These are phyloP conservation scores for Ensete ventricosum DNA, from an alignment of 176 grass and related monocot species.

Conservation along the genomic window DNA sequence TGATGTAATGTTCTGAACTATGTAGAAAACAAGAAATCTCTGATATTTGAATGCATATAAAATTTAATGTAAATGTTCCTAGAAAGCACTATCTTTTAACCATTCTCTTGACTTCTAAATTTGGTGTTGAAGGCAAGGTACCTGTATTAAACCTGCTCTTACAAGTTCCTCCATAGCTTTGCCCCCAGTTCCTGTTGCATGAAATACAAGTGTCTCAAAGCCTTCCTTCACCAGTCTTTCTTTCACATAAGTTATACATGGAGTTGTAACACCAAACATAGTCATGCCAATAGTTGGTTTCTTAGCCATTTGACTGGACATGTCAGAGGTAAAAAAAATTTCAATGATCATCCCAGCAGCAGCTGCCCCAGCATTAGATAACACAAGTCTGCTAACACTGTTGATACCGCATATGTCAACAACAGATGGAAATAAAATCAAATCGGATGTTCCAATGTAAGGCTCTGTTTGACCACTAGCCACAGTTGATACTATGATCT, in stretches of 20 bases:
- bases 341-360: constrained; percentile 62
- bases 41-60: background rate
- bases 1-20: background rate
- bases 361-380: constrained; percentile 76
- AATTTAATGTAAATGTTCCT: background rate
- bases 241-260: constrained; percentile 68
- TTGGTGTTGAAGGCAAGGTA: constrained; percentile 21
- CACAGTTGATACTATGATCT: constrained; percentile 79
- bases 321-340: constrained; percentile 37
- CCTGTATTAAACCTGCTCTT: constrained; percentile 73
- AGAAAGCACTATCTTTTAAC: background rate
- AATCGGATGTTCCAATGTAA: constrained; percentile 75
- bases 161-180: constrained; percentile 97
- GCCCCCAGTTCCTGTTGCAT: constrained; percentile 87
- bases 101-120: background rate
- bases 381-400: constrained; percentile 57
- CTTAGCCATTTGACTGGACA: constrained; percentile 33
- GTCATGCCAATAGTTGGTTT: constrained; percentile 74
- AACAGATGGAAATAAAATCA: constrained; percentile 77
- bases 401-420: constrained; percentile 89
- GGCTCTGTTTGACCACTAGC: constrained; percentile 72
- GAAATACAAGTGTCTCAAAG: constrained; percentile 88
- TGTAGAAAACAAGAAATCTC: background rate
- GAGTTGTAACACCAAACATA: constrained; percentile 92
- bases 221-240: constrained; percentile 67